These are phyloP conservation scores for Penicillium expansum DNA, from an alignment of 2,329 filamentous ascomycete genomes.

Conservation along the genomic window DNA sequence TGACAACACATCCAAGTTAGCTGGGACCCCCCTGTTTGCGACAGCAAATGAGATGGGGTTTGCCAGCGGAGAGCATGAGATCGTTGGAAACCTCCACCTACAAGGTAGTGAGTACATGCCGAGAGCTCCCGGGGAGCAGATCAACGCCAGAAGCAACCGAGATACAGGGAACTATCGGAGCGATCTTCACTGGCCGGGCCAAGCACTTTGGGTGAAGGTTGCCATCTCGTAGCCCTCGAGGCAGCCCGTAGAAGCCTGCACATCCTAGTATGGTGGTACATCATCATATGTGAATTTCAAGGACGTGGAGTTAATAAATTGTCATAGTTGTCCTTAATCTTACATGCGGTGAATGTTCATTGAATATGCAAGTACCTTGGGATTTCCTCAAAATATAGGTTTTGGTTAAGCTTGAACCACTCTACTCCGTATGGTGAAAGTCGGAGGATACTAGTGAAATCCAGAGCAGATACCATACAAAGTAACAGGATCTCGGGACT, in stretches of 20 bases:
- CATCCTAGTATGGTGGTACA: background rate
- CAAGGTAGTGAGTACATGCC: background rate
- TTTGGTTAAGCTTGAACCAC: too few relatives aligned
- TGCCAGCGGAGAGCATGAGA: background rate
- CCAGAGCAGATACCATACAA: background rate
- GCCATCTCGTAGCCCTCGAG: background rate
- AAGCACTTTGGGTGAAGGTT: conserved; percentile 6
- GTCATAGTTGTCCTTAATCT: background rate
- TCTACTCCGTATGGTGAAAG: too few relatives aligned
- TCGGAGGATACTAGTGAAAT: too few relatives aligned
- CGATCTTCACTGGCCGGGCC: conserved; percentile 12
- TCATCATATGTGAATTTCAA: background rate
- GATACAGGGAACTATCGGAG: conserved; percentile 4
- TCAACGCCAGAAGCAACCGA: background rate
- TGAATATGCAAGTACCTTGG: background rate
- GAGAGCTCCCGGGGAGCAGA: background rate
- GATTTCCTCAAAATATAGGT: background rate
- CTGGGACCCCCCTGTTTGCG: background rate
- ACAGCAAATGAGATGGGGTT: background rate
- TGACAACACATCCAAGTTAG: background rate
- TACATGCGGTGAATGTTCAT: background rate
- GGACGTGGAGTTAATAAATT: background rate
- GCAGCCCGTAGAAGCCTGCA: background rate
- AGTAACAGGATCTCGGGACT: background rate
- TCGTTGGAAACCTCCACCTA: background rate